Conservation (phyloP, 2,329 filamentous ascomycete genomes). For the Verticillium nonalfalfae region DNA sequence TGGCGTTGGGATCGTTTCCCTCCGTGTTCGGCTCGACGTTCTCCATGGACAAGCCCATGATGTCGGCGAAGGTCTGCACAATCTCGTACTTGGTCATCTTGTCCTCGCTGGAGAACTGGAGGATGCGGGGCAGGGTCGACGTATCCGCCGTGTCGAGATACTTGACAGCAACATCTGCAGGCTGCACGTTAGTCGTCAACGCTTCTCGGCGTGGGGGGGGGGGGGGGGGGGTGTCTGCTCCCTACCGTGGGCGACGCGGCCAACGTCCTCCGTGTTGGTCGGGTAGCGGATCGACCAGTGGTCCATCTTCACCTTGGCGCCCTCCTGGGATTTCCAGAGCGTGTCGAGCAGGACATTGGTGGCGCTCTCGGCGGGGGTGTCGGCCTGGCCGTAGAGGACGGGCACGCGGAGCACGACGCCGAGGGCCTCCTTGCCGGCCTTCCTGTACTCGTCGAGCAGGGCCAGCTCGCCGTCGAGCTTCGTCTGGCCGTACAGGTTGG, state of each 20-base stretch:
- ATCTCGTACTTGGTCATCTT: constrained; percentile 88
- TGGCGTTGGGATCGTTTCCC: constrained; percentile 64
- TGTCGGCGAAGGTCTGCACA: constrained; percentile 68
- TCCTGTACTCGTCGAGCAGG: constrained; percentile 55
- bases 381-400: constrained; percentile 72
- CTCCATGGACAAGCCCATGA: constrained; percentile 67
- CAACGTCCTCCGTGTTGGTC: constrained; percentile 88
- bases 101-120: constrained; percentile 86
- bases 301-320: constrained; percentile 67
- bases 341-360: constrained; percentile 75
- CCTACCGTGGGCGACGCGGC: constrained; percentile 64
- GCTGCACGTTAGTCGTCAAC: constrained; percentile 8
- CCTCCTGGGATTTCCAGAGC: constrained; percentile 66
- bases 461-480: constrained; percentile 57
- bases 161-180: constrained; percentile 60
- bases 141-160: constrained; percentile 50
- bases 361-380: constrained; percentile 68
- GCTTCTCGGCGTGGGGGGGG: constrained; percentile 10
- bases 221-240: no score
- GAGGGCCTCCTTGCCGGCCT: constrained; percentile 41
- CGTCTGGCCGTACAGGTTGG: constrained; percentile 67
- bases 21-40: constrained; percentile 64
- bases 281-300: constrained; percentile 81
- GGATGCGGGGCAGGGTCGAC: constrained; percentile 55
- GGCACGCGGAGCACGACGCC: constrained; percentile 74